Conservation (phyloP, 192 early-diverging fungal species). For the Phycomyces nitens region DNA sequence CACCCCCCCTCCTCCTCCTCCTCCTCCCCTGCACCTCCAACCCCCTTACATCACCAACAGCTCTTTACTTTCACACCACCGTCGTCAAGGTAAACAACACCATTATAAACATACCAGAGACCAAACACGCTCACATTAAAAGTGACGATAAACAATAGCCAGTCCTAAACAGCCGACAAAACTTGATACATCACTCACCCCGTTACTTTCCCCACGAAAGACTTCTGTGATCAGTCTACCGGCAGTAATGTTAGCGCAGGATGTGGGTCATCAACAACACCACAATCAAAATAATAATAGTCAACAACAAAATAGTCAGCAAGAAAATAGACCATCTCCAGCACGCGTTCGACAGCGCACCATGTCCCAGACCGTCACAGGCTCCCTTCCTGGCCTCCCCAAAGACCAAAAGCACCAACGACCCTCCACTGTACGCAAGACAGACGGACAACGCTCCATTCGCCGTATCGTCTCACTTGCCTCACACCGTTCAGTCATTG, state of each 20-base stretch:
- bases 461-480: neutral
- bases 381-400: neutral
- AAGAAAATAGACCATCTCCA: neutral
- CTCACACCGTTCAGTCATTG: neutral
- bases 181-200: neutral
- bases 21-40: conserved; percentile 9
- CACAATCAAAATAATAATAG: neutral
- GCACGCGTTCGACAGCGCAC: neutral
- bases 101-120: neutral
- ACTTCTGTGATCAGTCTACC: neutral
- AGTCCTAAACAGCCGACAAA: neutral
- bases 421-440: neutral
- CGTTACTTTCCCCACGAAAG: neutral
- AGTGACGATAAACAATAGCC: neutral
- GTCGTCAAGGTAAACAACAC: conserved; percentile 17
- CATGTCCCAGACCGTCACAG: neutral
- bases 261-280: neutral
- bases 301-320: neutral
- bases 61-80: conserved; percentile 18
- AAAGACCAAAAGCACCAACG: neutral
- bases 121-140: neutral
- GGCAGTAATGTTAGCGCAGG: neutral
- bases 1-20: neutral
- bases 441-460: neutral
- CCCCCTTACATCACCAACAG: neutral